phyloP scores from a whole-genome alignment of 768 basidiomycete species.

The Naganishia randhawae region DNA sequence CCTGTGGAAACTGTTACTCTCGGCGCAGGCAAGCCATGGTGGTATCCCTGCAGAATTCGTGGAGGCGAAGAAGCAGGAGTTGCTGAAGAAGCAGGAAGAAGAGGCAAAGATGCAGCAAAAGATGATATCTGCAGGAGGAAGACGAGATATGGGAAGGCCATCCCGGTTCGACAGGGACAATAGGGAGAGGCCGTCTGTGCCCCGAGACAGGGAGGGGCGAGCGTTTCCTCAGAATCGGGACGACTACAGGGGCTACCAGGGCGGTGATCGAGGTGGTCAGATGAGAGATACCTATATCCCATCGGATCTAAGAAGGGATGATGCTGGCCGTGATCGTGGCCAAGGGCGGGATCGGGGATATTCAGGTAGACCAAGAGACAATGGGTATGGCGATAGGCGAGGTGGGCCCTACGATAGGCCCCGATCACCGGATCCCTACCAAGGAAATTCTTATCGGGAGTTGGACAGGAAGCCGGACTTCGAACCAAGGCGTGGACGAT shows the following conservation, averaged over 20 bases:
- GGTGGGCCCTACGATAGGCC: neutral
- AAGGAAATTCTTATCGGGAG: constrained; percentile 11
- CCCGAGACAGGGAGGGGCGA: constrained; percentile 24
- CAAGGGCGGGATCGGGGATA: constrained; percentile 12
- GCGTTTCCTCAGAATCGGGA: constrained; percentile 22
- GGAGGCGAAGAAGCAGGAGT: constrained; percentile 49
- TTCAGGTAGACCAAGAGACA: constrained; percentile 15
- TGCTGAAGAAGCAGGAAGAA: constrained; percentile 38
- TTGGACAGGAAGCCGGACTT: constrained; percentile 17
- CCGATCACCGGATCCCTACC: constrained; percentile 12
- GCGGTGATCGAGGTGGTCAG: constrained; percentile 16
- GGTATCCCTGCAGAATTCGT: constrained; percentile 74
- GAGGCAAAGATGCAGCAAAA: constrained; percentile 32
- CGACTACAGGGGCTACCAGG: constrained; percentile 3
- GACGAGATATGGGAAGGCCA: constrained; percentile 10
- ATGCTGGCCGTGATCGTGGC: constrained; percentile 15
- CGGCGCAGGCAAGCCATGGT: constrained; percentile 81
- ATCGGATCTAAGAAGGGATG: constrained; percentile 5
- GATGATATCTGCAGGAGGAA: constrained; percentile 25
- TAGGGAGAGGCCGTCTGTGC: constrained; percentile 14
- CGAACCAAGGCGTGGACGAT: constrained; percentile 14
- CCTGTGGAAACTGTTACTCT: constrained; percentile 86
- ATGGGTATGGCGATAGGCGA: constrained; percentile 8
- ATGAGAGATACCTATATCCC: constrained; percentile 22
- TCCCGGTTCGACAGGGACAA: constrained; percentile 17